These are phyloP conservation scores for Nigrospora sphaerica DNA, from an alignment of 2,329 filamentous ascomycete species.

Conservation along the genomic window DNA sequence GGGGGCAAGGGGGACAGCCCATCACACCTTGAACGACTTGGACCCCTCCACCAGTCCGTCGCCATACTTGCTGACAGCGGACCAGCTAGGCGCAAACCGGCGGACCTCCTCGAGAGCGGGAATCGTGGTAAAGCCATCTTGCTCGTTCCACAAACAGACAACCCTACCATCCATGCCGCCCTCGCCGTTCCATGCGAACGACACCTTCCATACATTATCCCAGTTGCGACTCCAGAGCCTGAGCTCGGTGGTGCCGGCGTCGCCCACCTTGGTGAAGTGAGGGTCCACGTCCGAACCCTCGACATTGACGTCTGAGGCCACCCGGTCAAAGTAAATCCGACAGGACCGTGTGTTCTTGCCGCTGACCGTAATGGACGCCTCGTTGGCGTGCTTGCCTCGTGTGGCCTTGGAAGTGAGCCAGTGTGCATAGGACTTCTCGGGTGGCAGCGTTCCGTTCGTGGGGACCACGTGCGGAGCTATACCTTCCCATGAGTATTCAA, in stretches of 20 bases:
- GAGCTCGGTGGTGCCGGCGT: not conserved
- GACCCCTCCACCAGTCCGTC: slow-evolving; percentile 1
- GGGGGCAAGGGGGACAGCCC: no score
- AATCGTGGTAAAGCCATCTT: not conserved
- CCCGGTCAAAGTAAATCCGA: not conserved
- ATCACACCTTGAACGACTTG: not conserved
- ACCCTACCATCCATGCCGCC: slow-evolving; percentile 1
- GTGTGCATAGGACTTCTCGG: not conserved
- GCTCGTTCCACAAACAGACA: slow-evolving; percentile 1
- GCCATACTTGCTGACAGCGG: not conserved
- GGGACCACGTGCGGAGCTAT: not conserved
- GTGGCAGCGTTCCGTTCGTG: slow-evolving; percentile 1
- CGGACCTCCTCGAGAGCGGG: slow-evolving; percentile 2
- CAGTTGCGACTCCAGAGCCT: slow-evolving; percentile 1
- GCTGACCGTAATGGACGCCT: not conserved
- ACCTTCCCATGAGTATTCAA: not conserved
- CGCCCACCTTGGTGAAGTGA: not conserved
- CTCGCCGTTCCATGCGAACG: not conserved
- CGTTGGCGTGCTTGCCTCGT: not conserved
- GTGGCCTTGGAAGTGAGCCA: not conserved
- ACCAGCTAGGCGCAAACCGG: slow-evolving; percentile 1
- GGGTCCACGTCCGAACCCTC: not conserved
- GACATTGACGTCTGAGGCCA: not conserved
- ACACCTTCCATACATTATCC: not conserved
- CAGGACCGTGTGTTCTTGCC: slow-evolving; percentile 1